Percentiles rank a stretch among this genome's conserved stretches.
Evolutionary conservation across 139 green algal species (phyloP).

Genomic region (Coelastrella sp.): DNA sequence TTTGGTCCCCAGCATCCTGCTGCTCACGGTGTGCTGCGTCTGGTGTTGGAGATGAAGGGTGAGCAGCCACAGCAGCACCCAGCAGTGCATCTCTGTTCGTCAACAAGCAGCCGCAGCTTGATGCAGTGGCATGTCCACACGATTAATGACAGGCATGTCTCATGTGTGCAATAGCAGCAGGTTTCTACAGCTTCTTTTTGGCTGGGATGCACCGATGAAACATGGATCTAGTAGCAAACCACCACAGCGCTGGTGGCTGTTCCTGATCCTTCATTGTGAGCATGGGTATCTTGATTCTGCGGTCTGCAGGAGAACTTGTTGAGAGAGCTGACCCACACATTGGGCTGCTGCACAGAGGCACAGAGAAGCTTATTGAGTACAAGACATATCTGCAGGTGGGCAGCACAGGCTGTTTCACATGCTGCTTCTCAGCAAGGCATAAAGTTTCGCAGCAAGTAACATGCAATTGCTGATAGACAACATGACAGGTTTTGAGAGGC

Average conservation of each 20-base stretch:
- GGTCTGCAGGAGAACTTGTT: conserved; percentile 54
- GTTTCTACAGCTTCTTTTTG: too few relatives aligned
- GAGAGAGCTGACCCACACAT: conserved; percentile 87
- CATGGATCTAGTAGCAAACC: too few relatives aligned
- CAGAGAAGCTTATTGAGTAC: conserved; percentile 93
- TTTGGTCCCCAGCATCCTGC: conserved; percentile 93
- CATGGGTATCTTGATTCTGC: neutral
- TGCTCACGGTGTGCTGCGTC: conserved; percentile 87
- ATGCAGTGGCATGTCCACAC: neutral
- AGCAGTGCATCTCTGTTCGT: neutral
- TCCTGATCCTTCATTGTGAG: neutral
- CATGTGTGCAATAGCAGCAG: too few relatives aligned
- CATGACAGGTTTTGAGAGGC: too few relatives aligned
- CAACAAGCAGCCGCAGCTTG: neutral
- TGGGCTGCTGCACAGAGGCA: conserved; percentile 86
- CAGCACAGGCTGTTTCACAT: neutral
- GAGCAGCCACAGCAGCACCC: conserved; percentile 54
- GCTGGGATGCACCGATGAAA: too few relatives aligned
- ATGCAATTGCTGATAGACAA: too few relatives aligned
- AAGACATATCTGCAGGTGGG: conserved; percentile 83
- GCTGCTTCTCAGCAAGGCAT: neutral
- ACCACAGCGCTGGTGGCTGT: too few relatives aligned
- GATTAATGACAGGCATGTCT: too few relatives aligned
- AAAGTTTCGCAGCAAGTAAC: too few relatives aligned
- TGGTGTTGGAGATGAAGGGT: conserved; percentile 92